Conservation (phyloP, 2,329 filamentous ascomycete species). For the Epicoccum nigrum region DNA sequence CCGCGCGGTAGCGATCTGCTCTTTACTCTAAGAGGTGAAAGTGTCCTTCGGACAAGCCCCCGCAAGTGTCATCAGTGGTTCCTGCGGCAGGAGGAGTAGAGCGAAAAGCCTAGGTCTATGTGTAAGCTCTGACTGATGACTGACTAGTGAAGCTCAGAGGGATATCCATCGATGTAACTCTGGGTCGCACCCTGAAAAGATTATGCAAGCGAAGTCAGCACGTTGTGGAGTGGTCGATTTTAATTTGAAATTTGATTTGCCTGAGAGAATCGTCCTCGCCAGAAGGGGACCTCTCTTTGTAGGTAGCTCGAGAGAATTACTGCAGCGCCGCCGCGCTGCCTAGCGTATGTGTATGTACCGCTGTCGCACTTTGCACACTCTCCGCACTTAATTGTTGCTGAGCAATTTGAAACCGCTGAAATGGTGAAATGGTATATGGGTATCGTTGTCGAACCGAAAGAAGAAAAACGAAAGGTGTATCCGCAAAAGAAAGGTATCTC, state of each 20-base stretch:
- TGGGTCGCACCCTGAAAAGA: background rate
- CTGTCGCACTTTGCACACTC: conserved; percentile 20
- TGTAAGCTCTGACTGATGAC: conserved; percentile 1
- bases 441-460: conserved; percentile 44
- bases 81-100: conserved; percentile 4
- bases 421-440: conserved; percentile 43
- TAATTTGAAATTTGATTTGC: conserved; percentile 10
- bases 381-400: conserved; percentile 31
- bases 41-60: background rate
- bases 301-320: conserved; percentile 27
- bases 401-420: conserved; percentile 33
- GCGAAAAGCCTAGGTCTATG: background rate
- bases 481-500: conserved; percentile 30
- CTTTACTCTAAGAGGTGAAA: conserved; percentile 1
- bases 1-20: conserved; percentile 2
- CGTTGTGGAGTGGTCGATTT: conserved; percentile 5
- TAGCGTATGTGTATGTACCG: conserved; percentile 22
- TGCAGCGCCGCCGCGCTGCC: conserved; percentile 20
- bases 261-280: conserved; percentile 4
- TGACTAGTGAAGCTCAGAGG: conserved; percentile 1
- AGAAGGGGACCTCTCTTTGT: conserved; percentile 16
- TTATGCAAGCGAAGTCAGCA: background rate
- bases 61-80: background rate
- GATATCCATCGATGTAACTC: background rate
- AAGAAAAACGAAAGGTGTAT: conserved; percentile 25